Percentiles rank a stretch among this genome's conserved stretches.
These are phyloP conservation scores for Neonectria ditissima DNA, from an alignment of 2,329 filamentous ascomycete species.

Conservation along the genomic window DNA sequence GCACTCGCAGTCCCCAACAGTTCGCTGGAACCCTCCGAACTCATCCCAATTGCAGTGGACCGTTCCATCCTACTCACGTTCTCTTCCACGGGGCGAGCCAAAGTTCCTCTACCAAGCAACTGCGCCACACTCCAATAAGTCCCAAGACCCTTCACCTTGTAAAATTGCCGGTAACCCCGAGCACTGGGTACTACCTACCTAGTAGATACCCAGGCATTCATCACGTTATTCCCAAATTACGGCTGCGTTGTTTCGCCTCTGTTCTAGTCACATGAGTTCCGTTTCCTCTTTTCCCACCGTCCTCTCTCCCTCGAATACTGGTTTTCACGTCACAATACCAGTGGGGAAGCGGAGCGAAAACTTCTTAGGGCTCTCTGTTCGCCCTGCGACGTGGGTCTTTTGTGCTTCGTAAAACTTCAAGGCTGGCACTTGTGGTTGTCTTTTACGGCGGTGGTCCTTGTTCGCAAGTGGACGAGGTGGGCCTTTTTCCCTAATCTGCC, in stretches of 20 bases:
- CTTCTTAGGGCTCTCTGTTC: constrained; percentile 5
- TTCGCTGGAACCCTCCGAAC: neutral
- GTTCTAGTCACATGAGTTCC: neutral
- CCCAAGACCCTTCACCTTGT: constrained; percentile 10
- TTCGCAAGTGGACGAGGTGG: constrained; percentile 9
- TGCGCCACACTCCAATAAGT: constrained; percentile 20
- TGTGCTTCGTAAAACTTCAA: constrained; percentile 4
- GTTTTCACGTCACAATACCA: neutral
- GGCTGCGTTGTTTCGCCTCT: neutral
- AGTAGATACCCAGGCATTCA: neutral
- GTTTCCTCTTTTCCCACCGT: neutral
- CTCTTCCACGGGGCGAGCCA: neutral
- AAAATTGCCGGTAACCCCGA: constrained; percentile 35
- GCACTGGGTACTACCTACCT: constrained; percentile 3
- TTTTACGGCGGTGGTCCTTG: constrained; percentile 14
- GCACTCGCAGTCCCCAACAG: neutral
- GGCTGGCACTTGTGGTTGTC: constrained; percentile 8
- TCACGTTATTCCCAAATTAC: constrained; percentile 3
- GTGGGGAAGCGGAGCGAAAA: constrained; percentile 1
- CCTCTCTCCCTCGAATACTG: constrained; percentile 3
- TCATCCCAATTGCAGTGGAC: neutral
- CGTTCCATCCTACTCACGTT: no score
- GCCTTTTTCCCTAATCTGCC: neutral
- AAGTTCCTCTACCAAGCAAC: constrained; percentile 4
- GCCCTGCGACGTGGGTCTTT: constrained; percentile 5